Evolutionary conservation across 495 filamentous ascomycete species (phyloP), one percentile per base, ranked within the genome.

Genomic region (Xanthoparmelia taractica): DNA sequence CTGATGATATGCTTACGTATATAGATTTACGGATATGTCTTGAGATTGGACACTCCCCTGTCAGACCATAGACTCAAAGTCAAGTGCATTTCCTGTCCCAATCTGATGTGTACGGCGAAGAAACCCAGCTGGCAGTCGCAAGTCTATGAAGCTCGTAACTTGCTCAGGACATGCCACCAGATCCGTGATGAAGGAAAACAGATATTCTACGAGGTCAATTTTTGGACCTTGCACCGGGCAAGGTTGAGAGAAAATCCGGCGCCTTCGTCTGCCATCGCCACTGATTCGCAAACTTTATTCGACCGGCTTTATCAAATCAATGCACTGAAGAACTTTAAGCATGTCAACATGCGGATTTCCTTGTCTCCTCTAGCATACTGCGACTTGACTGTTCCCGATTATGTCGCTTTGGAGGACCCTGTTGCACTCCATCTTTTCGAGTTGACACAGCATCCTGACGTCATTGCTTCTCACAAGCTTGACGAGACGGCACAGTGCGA

Each of bases 311-410:
- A 37, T 29, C 52, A 62, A 8, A 55, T 13, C 17, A 25, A 40
- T 27, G 20, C 33, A 41, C 57, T 20, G 52, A 63, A 41, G 37
- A 27, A 43, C 52, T 57, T 63, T 38, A 57, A 33, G 47, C 60
- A 63, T 38, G 25, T 63, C 52, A 45, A 40, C 17, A 63, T 63
- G 60, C 37, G 27, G 27, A 57, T 63, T 23, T 20, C 11, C 13
- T 29, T 63, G 3, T 20, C 52, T 15, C 60, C 52, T 18, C 17
- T 57, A 13, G 37, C 60, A n/a, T 45, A 56, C 29, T 54, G 50
- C 17, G 50, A 54, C 29, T 20, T 54, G 13, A 18, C 50, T 11
- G 8, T 54, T n/a, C 50, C 50, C 17, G 27, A 54, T 33, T 10
- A 25, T 11, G 29, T 54, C 29, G 50, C 50, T 15, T 33, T 54